Base-by-base conservation (phyloP, 352 stramenopile genomes). In the Phytophthora pisi region DNA sequence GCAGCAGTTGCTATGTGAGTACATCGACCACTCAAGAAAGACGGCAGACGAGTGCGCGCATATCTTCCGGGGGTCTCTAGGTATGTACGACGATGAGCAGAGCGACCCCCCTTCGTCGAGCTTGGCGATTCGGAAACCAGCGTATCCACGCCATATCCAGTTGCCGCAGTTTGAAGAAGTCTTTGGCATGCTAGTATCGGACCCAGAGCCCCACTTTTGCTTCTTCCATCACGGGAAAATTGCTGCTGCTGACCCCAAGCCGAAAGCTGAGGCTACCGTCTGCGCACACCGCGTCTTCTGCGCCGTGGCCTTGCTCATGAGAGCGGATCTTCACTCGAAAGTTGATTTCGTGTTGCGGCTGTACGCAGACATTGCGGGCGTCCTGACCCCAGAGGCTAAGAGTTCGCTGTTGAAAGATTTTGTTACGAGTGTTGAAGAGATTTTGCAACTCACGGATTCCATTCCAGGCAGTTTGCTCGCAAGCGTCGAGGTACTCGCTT, bases 181-280 rank as follows among this genome's bases (percentile, higher is more conserved):
- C 2, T 92, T 92, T 47, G 86, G 84, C 11, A 82, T 92, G 78
- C 75, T 94, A 3, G 68, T 94, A 46, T 61, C 77, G 0, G 84
- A 94, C 50, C 68, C 75, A 0, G 75, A 88, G 34, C 86, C 81
- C 4, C 86, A 92, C 57, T 94, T 91, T 36, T 66, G 56, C 31
- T 90, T 90, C 53, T 92, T 92, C 69, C 65, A 82, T 36, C 38
- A 64, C 26, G 51, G 51, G 23, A 74, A 63, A 46, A 66, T 66
- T 18, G 43, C 57, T 34, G 10, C 66, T 51, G 50, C 59, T 16
- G 65, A 70, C 16, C 9, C 40, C 20, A 65, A 74, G 51, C 23
- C 31, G 26, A 68, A 69, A 46, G 3, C n/a, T 11, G 50, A 72
- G 0, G 57, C 65, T 2, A 74, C 60, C 2, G 77, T 77, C 11